A percentile compares a stretch with the other conserved stretches of the same genome.
phyloP scores from a whole-genome alignment of 306 rosid species.

The Dalbergia cultrata region DNA sequence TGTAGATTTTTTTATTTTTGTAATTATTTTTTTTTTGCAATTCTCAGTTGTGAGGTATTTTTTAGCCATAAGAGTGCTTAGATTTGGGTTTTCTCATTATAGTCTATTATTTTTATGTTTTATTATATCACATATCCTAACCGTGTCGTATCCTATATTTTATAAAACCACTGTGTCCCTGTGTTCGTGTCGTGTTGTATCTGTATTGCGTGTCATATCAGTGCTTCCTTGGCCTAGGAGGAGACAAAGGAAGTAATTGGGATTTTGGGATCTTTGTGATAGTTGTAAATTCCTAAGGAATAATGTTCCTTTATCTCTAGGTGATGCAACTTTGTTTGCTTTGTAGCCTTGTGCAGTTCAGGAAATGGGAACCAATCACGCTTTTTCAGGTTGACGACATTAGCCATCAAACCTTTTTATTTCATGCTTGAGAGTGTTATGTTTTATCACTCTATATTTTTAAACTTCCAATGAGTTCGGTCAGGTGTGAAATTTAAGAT shows the following conservation, averaged over 20 bases:
- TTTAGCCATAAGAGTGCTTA: no score
- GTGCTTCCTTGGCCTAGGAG: not conserved
- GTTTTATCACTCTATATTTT: not conserved
- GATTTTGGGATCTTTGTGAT: conserved; percentile 17
- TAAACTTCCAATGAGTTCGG: not conserved
- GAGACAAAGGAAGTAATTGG: conserved; percentile 3
- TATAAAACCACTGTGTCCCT: no score
- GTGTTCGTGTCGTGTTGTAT: no score
- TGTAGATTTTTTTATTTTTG: no score
- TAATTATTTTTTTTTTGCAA: no score
- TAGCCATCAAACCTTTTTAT: not conserved
- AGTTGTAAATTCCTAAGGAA: conserved; percentile 16
- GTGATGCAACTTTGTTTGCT: conserved; percentile 22
- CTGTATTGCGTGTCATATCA: no score
- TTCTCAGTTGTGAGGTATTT: no score
- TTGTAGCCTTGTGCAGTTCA: conserved; percentile 21
- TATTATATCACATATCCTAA: no score
- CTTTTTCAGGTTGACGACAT: conserved; percentile 29
- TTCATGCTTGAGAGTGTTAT: conserved; percentile 31
- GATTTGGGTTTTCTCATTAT: no score
- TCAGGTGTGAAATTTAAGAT: conserved; percentile 29
- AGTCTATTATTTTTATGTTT: no score
- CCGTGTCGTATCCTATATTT: no score
- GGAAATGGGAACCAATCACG: conserved; percentile 18
- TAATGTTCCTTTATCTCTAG: conserved; percentile 11